Conservation (phyloP, 139 green algal genomes). For the Chlorella sp. region DNA sequence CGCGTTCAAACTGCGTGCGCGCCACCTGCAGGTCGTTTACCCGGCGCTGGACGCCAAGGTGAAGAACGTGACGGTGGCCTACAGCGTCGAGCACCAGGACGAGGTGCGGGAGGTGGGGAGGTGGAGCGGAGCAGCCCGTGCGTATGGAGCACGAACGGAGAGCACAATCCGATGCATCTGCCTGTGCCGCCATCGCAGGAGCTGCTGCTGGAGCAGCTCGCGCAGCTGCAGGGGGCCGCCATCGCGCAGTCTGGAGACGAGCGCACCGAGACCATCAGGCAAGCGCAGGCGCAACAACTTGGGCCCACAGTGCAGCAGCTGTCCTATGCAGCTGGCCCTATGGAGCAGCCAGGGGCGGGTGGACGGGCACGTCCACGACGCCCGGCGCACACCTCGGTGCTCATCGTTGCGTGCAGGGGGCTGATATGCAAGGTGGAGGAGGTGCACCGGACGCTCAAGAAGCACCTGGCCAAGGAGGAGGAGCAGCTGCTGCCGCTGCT, state of each 20-base stretch:
- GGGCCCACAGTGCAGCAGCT: too few relatives aligned
- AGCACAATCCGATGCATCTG: too few relatives aligned
- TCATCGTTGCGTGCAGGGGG: constrained; percentile 27
- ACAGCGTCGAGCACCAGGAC: constrained; percentile 86
- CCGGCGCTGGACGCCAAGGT: constrained; percentile 83
- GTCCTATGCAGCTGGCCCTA: too few relatives aligned
- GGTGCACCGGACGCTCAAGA: constrained; percentile 80
- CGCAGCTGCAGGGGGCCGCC: constrained; percentile 48
- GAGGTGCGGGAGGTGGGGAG: constrained; percentile 70
- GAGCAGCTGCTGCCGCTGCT: constrained; percentile 94
- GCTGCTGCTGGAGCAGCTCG: constrained; percentile 82
- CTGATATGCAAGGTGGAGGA: constrained; percentile 67
- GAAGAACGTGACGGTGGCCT: constrained; percentile 82
- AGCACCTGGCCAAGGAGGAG: constrained; percentile 95
- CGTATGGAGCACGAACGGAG: too few relatives aligned
- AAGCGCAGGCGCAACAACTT: neutral
- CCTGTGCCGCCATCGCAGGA: constrained; percentile 53
- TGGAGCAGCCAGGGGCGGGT: too few relatives aligned
- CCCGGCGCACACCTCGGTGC: too few relatives aligned
- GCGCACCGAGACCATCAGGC: constrained; percentile 47
- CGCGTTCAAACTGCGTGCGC: neutral
- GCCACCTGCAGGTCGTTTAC: constrained; percentile 85
- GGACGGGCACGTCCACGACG: too few relatives aligned
- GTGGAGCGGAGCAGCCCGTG: neutral
- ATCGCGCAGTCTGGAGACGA: constrained; percentile 36